Conservation (phyloP, 768 basidiomycete species). For the Tulasnella sp. region DNA sequence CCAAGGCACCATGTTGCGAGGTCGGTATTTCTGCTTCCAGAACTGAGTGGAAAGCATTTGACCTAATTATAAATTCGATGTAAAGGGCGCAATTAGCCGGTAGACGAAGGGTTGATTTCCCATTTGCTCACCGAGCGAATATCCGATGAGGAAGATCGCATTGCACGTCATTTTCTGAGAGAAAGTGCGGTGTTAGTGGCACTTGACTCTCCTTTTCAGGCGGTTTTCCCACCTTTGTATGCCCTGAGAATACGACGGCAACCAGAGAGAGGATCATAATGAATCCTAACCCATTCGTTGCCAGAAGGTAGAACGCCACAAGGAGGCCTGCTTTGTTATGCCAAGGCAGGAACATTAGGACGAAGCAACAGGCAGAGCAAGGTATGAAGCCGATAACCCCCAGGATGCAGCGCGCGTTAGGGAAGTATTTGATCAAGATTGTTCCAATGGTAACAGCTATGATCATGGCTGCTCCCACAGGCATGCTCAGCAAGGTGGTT, state of each 20-base stretch:
- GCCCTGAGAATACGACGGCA: constrained; percentile 19
- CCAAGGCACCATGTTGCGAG: constrained; percentile 28
- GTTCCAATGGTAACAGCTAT: constrained; percentile 8
- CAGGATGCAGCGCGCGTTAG: constrained; percentile 14
- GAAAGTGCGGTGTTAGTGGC: background rate
- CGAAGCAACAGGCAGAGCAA: constrained; percentile 4
- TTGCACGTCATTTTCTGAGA: constrained; percentile 26
- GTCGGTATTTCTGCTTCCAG: constrained; percentile 28
- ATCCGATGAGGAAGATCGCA: constrained; percentile 27
- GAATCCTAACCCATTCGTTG: constrained; percentile 6
- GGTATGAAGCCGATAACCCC: constrained; percentile 21
- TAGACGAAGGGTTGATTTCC: no score
- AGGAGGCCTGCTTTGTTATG: constrained; percentile 22
- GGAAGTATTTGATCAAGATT: background rate
- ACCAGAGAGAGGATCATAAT: constrained; percentile 12
- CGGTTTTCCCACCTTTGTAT: constrained; percentile 19
- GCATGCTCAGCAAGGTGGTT: constrained; percentile 28
- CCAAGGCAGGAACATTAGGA: constrained; percentile 23
- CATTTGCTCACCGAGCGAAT: background rate
- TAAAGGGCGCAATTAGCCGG: no score
- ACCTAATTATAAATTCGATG: background rate
- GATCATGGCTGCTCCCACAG: constrained; percentile 16
- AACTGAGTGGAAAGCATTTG: constrained; percentile 28
- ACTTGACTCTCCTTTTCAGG: no score
- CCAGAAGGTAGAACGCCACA: constrained; percentile 19